Evolutionary conservation across 495 filamentous ascomycete genomes (phyloP).

Genomic region (Hypoxylon lenormandii): DNA sequence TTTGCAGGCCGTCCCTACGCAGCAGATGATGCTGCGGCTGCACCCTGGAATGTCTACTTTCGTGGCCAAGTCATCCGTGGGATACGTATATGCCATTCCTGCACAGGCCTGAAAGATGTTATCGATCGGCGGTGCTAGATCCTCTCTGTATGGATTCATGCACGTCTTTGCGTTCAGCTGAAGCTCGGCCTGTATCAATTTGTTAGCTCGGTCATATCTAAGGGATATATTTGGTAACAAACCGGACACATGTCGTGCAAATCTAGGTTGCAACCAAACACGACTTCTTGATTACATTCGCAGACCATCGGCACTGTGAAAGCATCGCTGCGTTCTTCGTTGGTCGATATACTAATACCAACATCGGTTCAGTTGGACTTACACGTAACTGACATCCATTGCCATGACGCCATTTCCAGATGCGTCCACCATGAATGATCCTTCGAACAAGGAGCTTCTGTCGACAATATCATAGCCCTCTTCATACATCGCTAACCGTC

Average conservation of each 20-base stretch:
- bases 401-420: conserved; percentile 20
- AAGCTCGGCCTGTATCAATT: conserved; percentile 27
- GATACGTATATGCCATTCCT: conserved; percentile 43
- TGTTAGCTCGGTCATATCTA: neutral
- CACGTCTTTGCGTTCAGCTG: conserved; percentile 38
- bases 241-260: conserved; percentile 44
- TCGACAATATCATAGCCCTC: conserved; percentile 22
- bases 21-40: conserved; percentile 28
- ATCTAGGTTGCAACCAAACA: conserved; percentile 45
- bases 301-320: conserved; percentile 50
- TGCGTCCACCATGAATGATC: conserved; percentile 30
- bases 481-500: conserved; percentile 43
- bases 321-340: conserved; percentile 27
- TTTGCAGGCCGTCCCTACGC: conserved; percentile 43
- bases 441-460: conserved; percentile 40
- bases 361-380: neutral
- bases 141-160: conserved; percentile 40
- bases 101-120: conserved; percentile 40
- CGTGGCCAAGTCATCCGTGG: conserved; percentile 37
- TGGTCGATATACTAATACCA: neutral
- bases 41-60: conserved; percentile 40
- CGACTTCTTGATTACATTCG: conserved; percentile 25
- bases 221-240: neutral
- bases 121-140: neutral
- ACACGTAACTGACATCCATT: conserved; percentile 50